phyloP scores from a whole-genome alignment of 129 eudicot genomes.

The Chrysanthemum lavandulifolium region DNA sequence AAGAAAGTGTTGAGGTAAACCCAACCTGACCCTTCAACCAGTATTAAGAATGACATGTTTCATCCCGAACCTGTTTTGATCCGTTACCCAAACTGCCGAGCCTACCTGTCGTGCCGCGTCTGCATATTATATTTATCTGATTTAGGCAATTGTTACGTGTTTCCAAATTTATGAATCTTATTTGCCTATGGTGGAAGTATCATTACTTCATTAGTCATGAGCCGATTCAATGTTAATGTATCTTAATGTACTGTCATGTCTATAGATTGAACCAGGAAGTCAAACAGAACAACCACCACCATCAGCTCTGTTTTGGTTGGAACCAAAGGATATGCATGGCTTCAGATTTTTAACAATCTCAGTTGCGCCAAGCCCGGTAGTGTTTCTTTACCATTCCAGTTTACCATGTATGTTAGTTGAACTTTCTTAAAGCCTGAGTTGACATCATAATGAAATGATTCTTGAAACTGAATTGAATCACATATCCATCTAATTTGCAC shows the following conservation, averaged over 20 bases:
- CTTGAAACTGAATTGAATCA: slow-evolving; percentile 8
- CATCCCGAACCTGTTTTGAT: too few relatives aligned
- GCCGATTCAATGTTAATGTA: slow-evolving; percentile 9
- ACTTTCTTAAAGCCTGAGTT: slow-evolving; percentile 16
- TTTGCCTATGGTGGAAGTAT: slow-evolving; percentile 12
- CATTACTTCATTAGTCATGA: not conserved
- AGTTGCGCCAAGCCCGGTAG: slow-evolving; percentile 97
- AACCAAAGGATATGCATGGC: slow-evolving; percentile 73
- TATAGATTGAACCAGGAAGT: slow-evolving; percentile 95
- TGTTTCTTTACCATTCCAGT: slow-evolving; percentile 20
- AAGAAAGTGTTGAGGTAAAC: too few relatives aligned
- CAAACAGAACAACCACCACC: slow-evolving; percentile 94
- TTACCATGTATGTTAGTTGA: slow-evolving; percentile 13
- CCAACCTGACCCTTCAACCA: too few relatives aligned
- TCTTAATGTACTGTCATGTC: slow-evolving; percentile 27
- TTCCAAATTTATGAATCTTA: not conserved
- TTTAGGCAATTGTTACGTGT: slow-evolving; percentile 8
- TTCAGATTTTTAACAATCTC: slow-evolving; percentile 90
- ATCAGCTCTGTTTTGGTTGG: slow-evolving; percentile 83
- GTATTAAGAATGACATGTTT: too few relatives aligned
- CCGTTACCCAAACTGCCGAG: too few relatives aligned
- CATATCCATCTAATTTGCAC: not conserved
- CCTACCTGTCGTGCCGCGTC: not conserved
- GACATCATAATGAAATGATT: slow-evolving; percentile 1
- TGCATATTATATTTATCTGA: not conserved